Base-by-base conservation (phyloP, 495 filamentous ascomycete species). In the Penicillium diatomitis region DNA sequence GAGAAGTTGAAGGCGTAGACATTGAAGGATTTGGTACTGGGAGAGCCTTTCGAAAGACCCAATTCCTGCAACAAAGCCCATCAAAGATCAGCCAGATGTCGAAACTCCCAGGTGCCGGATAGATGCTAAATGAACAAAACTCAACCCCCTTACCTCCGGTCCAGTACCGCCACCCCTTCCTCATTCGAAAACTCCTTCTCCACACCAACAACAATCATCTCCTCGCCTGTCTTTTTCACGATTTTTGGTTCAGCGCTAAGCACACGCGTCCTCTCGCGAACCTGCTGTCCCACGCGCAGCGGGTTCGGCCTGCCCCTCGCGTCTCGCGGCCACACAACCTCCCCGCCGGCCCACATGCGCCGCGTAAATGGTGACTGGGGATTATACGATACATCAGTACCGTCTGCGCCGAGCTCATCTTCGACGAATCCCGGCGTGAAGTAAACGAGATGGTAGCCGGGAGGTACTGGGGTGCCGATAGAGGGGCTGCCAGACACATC, bases 311-410 rank as follows among this genome's bases (percentile, higher is more conserved):
- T 57, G 5, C 68, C 67, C 7, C 62, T 51, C 1, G 40, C 47
- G 32, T 53, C 55, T 3, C 69, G 65, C 5, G 63, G 65, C 78
- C 77, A 83, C n/a, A 56, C 44, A 28, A 83, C 68, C 48, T 71
- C 66, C 0, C 87, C 88, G 29, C 86, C 87, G 3, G 84, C 85
- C 88, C 88, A 94, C 80, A 94, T 83, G 28, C 87, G 78, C 27
- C 84, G 73, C 28, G 71, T 76, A 50, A 81, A 90, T 0, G 83
- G 80, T 0, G 49, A 32, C 3, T 79, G 76, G 0, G 88, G 87
- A 38, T 75, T 82, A 50, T 89, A 86, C 2, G 76, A 76, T 3
- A 68, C 63, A 63, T 91, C 88, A 2, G 85, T 86, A 33, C 87
- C 87, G 64, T 94, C 88, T 3, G 64, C 57, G 2, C 82, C 74